Evolutionary conservation across 148 eudicot genomes (phyloP).

Genomic region (Rhododendron ovatum): DNA sequence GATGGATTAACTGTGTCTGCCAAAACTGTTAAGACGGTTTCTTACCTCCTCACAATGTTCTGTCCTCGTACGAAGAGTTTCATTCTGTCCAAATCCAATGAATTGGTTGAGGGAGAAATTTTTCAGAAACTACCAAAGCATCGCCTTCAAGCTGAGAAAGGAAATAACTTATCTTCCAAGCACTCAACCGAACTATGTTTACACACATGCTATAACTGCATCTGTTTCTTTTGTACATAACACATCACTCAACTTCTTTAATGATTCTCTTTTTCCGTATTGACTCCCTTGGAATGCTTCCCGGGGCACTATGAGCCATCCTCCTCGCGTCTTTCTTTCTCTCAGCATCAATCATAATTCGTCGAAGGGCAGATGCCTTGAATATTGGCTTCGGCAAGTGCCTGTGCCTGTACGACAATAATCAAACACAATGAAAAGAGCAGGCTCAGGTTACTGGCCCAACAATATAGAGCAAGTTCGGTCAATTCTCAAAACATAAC

Average conservation of each 20-base stretch:
- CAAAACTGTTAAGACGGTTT: not conserved
- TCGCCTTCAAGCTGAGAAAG: not conserved
- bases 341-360: constrained; percentile 50
- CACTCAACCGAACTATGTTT: not conserved
- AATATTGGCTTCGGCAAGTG: constrained; percentile 79
- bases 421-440: not conserved
- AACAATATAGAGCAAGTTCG: not conserved
- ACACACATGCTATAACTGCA: not conserved
- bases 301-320: constrained; percentile 82
- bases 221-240: not conserved
- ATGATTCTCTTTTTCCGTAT: constrained; percentile 61
- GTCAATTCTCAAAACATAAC: not conserved
- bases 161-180: not conserved
- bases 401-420: constrained; percentile 65
- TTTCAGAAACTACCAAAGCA: not conserved
- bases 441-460: not conserved
- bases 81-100: not conserved
- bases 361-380: constrained; percentile 50
- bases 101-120: not conserved
- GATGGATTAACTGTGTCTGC: not conserved
- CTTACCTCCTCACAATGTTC: not conserved
- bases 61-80: not conserved
- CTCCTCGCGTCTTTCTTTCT: constrained; percentile 73
- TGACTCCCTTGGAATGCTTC: constrained; percentile 49
- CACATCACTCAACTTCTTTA: constrained; percentile 59